phyloP scores from a whole-genome alignment of 441 rosid species.

The Adansonia gregorii region DNA sequence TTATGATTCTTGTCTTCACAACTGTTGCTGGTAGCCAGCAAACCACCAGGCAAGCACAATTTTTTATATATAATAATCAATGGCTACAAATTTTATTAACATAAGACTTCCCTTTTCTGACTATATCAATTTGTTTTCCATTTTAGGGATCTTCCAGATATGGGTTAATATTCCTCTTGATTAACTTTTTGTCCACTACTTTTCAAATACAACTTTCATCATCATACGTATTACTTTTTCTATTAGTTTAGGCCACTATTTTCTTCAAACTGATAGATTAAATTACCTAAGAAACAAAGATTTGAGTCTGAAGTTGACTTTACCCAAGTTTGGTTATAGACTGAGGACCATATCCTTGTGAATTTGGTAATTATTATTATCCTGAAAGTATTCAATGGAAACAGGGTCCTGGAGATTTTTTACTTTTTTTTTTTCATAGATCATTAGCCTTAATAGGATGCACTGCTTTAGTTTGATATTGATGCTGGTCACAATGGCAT shows the following conservation, averaged over 20 bases:
- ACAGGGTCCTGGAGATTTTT: neutral
- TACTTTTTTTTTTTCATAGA: neutral
- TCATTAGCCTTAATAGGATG: no score
- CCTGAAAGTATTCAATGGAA: neutral
- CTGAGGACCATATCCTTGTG: neutral
- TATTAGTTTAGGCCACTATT: neutral
- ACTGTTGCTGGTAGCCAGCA: neutral
- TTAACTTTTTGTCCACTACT: no score
- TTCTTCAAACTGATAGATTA: neutral
- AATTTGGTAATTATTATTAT: neutral
- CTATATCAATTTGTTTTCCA: no score
- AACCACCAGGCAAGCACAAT: neutral
- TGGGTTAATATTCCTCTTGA: no score
- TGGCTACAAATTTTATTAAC: neutral
- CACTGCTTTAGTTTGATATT: no score
- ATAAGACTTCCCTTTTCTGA: no score
- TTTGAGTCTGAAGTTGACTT: neutral
- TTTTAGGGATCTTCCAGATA: no score
- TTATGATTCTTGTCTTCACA: conserved; percentile 18
- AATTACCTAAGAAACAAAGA: neutral
- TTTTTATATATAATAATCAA: neutral
- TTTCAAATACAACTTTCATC: no score
- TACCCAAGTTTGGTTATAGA: neutral
- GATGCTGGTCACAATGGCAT: no score
- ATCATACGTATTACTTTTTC: no score